A percentile compares a stretch with the other conserved stretches of the same genome.
Evolutionary conservation across 257 asterid genomes (phyloP).

Genomic region (Nemophila menziesii): DNA sequence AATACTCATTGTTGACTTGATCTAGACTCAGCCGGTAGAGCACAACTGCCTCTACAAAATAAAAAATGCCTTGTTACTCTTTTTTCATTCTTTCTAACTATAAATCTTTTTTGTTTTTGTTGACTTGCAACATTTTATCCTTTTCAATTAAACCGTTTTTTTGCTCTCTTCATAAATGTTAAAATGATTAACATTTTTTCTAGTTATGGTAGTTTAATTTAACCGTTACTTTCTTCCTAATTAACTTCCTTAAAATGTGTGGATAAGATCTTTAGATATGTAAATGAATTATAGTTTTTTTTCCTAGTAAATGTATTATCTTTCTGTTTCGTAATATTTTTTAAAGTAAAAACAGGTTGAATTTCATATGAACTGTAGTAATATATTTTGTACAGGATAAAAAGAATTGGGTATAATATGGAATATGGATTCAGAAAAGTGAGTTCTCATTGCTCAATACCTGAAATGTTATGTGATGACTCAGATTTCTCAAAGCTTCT

Average conservation of each 20-base stretch:
- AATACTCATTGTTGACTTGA: too few species aligned
- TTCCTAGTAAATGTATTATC: background rate
- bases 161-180: background rate
- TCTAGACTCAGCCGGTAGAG: too few species aligned
- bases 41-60: too few species aligned
- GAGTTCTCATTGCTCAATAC: conserved; percentile 49
- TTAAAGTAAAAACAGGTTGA: too few species aligned
- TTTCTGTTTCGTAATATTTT: too few species aligned
- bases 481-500: conserved; percentile 53
- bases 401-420: conserved; percentile 15
- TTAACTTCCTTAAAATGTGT: background rate
- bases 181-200: conserved; percentile 3
- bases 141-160: too few species aligned
- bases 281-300: background rate
- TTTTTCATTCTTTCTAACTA: too few species aligned
- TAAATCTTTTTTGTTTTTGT: too few species aligned
- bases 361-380: too few species aligned
- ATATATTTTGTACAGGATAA: conserved; percentile 14
- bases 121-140: background rate
- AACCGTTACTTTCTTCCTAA: background rate
- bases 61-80: too few species aligned
- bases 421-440: conserved; percentile 43
- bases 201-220: conserved; percentile 6
- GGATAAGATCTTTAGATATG: background rate
- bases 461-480: conserved; percentile 68